A percentile compares a stretch with the other conserved stretches of the same genome.
Conservation (phyloP, 1,284 basidiomycete genomes). For the Tremellales sp. region DNA sequence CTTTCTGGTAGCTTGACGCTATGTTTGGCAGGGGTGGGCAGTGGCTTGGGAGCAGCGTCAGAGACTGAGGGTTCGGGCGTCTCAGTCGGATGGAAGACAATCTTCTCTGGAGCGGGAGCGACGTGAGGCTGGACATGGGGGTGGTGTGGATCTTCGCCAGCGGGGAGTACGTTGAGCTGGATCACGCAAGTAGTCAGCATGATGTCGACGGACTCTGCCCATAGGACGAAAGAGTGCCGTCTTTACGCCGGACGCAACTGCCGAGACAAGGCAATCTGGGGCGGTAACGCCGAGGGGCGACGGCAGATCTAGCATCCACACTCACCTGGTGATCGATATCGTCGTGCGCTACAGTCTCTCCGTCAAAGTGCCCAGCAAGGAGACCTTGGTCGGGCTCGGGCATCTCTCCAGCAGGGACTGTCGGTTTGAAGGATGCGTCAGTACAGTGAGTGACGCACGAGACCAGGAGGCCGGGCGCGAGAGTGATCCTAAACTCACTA, state of each 20-base stretch:
- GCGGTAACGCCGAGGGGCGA: no score
- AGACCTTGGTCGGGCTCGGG: conserved; percentile 45
- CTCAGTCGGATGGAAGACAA: conserved; percentile 24
- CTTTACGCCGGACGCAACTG: no score
- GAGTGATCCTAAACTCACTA: conserved; percentile 24
- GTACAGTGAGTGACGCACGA: neutral
- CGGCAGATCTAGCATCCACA: neutral
- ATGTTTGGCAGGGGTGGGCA: conserved; percentile 17
- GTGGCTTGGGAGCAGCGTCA: conserved; percentile 24
- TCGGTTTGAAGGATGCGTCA: neutral
- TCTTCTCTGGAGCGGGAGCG: conserved; percentile 17
- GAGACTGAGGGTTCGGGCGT: conserved; percentile 30
- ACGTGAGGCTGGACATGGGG: conserved; percentile 18
- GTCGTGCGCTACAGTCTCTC: conserved; percentile 27
- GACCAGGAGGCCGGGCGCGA: neutral
- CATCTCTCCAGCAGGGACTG: conserved; percentile 44
- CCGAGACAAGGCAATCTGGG: no score
- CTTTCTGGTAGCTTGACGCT: conserved; percentile 25
- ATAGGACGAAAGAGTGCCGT: no score
- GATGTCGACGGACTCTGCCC: neutral
- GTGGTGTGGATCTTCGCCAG: conserved; percentile 35
- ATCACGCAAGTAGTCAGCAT: neutral
- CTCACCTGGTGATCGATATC: conserved; percentile 32
- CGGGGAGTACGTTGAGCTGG: conserved; percentile 39
- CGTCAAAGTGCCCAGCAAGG: conserved; percentile 41